Base-by-base conservation (phyloP, 371 early-diverging fungal species). In the Sporodiniella umbellata region DNA sequence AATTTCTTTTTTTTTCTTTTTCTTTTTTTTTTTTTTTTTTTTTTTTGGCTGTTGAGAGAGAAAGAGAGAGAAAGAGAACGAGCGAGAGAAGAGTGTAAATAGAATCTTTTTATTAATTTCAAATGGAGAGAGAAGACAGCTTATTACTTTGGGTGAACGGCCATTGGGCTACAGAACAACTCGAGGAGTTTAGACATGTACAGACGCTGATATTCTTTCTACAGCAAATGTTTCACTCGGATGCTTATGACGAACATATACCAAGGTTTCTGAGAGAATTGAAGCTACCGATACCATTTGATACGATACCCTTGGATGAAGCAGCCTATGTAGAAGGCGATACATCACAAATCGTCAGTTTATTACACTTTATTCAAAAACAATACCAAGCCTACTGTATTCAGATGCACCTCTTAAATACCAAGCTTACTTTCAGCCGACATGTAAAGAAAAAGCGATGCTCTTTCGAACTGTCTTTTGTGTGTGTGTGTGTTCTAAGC, bases 341-440 rank as follows among this genome's bases (percentile, higher is more conserved):
- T 48, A 54, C 58, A 48, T 48, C 56, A 39, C 56, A 62, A 33
- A 44, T 65, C 26, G 45, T 65, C 10, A 31, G 48, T 31, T 54
- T 70, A 39, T 39, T 70, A 42, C 60, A 56, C 45, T 64, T 56
- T 54, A 64, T 71, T 17, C 57, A 64, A 54, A 62, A 60, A 40
- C 63, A 64, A 57, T 56, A 67, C 38, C 62, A 71, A 58, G 48
- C 53, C 40, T 58, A 60, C 47, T 25, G 37, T 33, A 56, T 58
- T 49, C 31, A 61, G 45, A 28, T 26, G 39, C 55, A 62, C 33
- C 53, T 54, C 33, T 58, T 39, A 40, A 62, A 62, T 33, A 51
- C 18, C 35, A 45, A 62, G 25, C 42, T 60, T 44, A 54, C 65
- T 35, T 67, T 64, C 47, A 67, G 62, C 31, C 38, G 53, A 18